These are phyloP conservation scores for Cutaneotrichosporon dermatis DNA, from an alignment of 1,284 basidiomycete species.

Conservation along the genomic window DNA sequence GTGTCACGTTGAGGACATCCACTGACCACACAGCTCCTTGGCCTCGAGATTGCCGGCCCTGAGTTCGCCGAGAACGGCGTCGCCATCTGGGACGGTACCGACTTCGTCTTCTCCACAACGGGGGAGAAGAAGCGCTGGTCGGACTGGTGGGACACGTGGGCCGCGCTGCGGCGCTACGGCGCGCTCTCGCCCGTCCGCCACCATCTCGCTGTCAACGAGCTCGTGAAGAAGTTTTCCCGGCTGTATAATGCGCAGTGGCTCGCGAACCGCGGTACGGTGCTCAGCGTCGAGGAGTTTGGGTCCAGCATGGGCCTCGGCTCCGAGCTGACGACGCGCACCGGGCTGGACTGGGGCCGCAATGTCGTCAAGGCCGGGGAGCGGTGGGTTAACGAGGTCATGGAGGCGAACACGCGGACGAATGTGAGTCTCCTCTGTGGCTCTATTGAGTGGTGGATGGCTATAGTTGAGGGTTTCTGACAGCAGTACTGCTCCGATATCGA, in stretches of 20 bases:
- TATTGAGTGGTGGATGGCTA: too few relatives aligned
- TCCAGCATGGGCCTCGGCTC: conserved; percentile 33
- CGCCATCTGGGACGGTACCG: conserved; percentile 61
- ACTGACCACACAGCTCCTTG: conserved; percentile 57
- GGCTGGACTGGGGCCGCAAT: conserved; percentile 58
- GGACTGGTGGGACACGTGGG: conserved; percentile 68
- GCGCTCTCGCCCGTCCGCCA: conserved; percentile 61
- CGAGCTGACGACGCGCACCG: conserved; percentile 56
- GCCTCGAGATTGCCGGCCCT: conserved; percentile 60
- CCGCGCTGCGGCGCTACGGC: conserved; percentile 77
- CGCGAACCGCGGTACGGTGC: conserved; percentile 25
- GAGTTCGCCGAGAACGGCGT: conserved; percentile 40
- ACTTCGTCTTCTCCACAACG: conserved; percentile 62
- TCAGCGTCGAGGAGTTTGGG: conserved; percentile 35
- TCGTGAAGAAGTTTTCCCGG: conserved; percentile 31
- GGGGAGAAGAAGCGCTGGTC: conserved; percentile 35
- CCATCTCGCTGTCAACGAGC: conserved; percentile 44
- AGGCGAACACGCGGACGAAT: conserved; percentile 80
- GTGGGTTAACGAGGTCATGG: conserved; percentile 73
- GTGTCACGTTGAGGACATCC: too few relatives aligned
- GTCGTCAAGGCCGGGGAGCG: conserved; percentile 56
- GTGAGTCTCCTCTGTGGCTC: conserved; percentile 47
- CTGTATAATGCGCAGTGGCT: conserved; percentile 41
- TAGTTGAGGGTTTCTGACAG: neutral
- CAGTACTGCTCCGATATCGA: conserved; percentile 60